Percentiles rank a stretch among this genome's conserved stretches.
Evolutionary conservation across 768 basidiomycete genomes (phyloP).

Genomic region (Agaricus blazei): DNA sequence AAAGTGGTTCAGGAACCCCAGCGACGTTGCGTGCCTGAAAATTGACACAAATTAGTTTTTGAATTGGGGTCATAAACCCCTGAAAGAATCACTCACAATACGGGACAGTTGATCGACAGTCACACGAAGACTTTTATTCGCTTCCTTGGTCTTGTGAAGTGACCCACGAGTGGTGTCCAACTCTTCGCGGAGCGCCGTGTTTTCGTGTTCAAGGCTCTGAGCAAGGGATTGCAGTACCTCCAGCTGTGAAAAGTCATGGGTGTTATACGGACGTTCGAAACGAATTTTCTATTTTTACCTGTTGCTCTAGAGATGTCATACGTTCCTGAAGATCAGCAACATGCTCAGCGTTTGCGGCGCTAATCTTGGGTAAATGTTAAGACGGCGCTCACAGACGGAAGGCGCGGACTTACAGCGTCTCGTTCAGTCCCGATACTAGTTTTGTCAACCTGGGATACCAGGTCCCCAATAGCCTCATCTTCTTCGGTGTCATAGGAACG

Average conservation of each 20-base stretch:
- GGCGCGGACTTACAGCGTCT: not conserved
- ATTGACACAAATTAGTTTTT: not conserved
- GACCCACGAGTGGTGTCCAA: conserved; percentile 18
- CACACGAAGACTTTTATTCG: conserved; percentile 18
- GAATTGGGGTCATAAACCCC: not conserved
- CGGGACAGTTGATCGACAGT: conserved; percentile 25
- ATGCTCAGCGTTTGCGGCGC: not conserved
- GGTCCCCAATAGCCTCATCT: not conserved
- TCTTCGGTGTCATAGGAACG: not conserved
- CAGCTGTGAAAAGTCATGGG: conserved; percentile 10
- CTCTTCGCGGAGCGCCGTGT: conserved; percentile 17
- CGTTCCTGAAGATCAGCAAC: conserved; percentile 3
- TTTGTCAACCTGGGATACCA: conserved; percentile 3
- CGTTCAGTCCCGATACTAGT: not conserved
- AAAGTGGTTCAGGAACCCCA: not conserved
- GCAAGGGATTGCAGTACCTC: conserved; percentile 16
- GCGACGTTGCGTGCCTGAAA: conserved; percentile 9
- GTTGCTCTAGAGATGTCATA: conserved; percentile 11
- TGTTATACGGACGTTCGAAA: not conserved
- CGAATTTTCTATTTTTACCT: conserved; percentile 2
- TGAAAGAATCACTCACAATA: conserved; percentile 16
- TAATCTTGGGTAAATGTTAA: not conserved
- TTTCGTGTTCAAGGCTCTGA: conserved; percentile 17
- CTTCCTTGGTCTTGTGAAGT: conserved; percentile 24
- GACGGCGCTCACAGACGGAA: not conserved